Evolutionary conservation across 2,329 filamentous ascomycete genomes (phyloP).

Genomic region (Hypoxylon sp.): DNA sequence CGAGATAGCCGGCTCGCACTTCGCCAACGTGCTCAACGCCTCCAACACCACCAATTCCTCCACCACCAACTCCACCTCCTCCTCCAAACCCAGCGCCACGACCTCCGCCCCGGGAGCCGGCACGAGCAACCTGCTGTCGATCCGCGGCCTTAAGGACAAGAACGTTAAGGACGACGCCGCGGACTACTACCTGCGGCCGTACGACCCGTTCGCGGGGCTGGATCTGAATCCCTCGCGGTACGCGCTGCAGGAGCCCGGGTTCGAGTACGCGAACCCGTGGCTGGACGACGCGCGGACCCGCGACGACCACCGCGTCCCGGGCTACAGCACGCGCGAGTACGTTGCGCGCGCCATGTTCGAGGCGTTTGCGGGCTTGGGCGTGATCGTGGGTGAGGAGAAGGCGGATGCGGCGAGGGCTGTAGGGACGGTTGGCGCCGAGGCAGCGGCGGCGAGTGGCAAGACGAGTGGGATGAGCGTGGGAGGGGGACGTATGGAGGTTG

Average conservation of each 20-base stretch:
- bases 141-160: slow-evolving; percentile 84
- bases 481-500: slow-evolving; percentile 62
- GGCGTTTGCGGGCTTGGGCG: slow-evolving; percentile 89
- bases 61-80: slow-evolving; percentile 50
- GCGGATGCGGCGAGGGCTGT: slow-evolving; percentile 55
- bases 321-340: slow-evolving; percentile 87
- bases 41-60: slow-evolving; percentile 42
- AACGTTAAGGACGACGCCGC: slow-evolving; percentile 60
- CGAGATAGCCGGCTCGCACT: slow-evolving; percentile 58
- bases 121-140: slow-evolving; percentile 65
- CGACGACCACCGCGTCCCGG: slow-evolving; percentile 78
- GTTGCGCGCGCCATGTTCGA: slow-evolving; percentile 86
- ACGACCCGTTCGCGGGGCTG: slow-evolving; percentile 89
- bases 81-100: slow-evolving; percentile 55
- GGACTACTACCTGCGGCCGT: slow-evolving; percentile 85
- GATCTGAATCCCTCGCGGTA: slow-evolving; percentile 77
- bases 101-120: slow-evolving; percentile 17
- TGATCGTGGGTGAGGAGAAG: slow-evolving; percentile 87
- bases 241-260: slow-evolving; percentile 65
- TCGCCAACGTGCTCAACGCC: slow-evolving; percentile 48
- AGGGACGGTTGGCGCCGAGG: slow-evolving; percentile 55
- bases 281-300: slow-evolving; percentile 77
- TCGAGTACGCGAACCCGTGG: slow-evolving; percentile 81
- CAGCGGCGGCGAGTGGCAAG: slow-evolving; percentile 52
- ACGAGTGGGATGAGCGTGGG: slow-evolving; percentile 32